A percentile compares a stretch with the other conserved stretches of the same genome.
phyloP scores from a whole-genome alignment of 768 basidiomycete species.

The Tylopilus subfusipes region DNA sequence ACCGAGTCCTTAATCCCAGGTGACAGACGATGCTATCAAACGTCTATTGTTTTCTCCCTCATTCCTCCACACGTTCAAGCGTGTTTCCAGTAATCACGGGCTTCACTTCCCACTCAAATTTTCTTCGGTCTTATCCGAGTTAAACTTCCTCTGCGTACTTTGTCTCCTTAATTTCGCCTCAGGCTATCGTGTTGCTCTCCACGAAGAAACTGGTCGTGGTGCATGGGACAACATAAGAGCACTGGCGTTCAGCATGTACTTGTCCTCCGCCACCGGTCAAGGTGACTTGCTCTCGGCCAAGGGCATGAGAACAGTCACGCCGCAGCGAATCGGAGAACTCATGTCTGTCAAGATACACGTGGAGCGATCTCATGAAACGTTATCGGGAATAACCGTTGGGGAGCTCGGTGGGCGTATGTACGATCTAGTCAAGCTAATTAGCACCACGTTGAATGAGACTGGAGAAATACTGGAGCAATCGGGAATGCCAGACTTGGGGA shows the following conservation, averaged over 20 bases:
- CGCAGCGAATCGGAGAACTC: slow-evolving; percentile 64
- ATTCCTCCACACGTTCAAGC: slow-evolving; percentile 59
- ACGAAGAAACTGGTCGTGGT: slow-evolving; percentile 68
- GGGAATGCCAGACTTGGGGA: slow-evolving; percentile 69
- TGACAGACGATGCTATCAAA: slow-evolving; percentile 53
- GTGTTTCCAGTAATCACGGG: slow-evolving; percentile 63
- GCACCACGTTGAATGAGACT: slow-evolving; percentile 64
- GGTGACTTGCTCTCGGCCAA: slow-evolving; percentile 59
- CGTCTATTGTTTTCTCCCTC: slow-evolving; percentile 61
- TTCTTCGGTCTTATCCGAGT: slow-evolving; percentile 64
- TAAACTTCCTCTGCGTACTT: slow-evolving; percentile 77
- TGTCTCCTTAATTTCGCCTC: slow-evolving; percentile 82
- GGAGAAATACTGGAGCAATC: slow-evolving; percentile 56
- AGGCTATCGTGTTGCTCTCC: slow-evolving; percentile 73
- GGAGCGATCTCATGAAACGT: slow-evolving; percentile 64
- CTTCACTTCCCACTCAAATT: slow-evolving; percentile 78
- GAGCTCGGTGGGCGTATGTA: slow-evolving; percentile 72
- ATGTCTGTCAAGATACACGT: slow-evolving; percentile 67
- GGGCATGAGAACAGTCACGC: slow-evolving; percentile 55
- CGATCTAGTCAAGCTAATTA: slow-evolving; percentile 68
- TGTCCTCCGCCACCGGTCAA: slow-evolving; percentile 56
- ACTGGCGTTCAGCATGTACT: slow-evolving; percentile 67
- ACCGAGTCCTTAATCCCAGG: slow-evolving; percentile 38
- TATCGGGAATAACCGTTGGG: slow-evolving; percentile 70
- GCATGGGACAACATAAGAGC: slow-evolving; percentile 83